A percentile compares a stretch with the other conserved stretches of the same genome.
phyloP scores from a whole-genome alignment of 2,329 filamentous ascomycete species.

The Fusarium fujikuroi region DNA sequence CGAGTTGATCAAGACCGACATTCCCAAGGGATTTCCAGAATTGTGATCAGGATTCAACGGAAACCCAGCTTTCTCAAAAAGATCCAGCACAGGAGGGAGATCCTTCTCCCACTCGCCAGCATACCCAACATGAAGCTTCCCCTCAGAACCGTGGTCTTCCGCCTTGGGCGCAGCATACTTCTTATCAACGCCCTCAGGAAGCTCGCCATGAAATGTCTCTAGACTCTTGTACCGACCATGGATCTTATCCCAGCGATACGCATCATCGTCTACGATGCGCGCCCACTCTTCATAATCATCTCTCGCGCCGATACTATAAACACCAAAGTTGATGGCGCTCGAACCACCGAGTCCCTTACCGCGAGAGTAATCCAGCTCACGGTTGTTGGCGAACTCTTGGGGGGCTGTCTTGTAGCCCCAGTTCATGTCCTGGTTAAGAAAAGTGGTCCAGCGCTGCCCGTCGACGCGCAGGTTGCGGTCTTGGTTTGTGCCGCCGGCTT shows the following conservation, averaged over 20 bases:
- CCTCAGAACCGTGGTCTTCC: slow-evolving; percentile 60
- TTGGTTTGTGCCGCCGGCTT: slow-evolving; percentile 65
- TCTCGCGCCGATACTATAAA: slow-evolving; percentile 64
- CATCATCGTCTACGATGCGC: slow-evolving; percentile 62
- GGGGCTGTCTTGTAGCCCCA: slow-evolving; percentile 63
- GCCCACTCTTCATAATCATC: slow-evolving; percentile 74
- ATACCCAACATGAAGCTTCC: slow-evolving; percentile 61
- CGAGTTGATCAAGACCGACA: slow-evolving; percentile 62
- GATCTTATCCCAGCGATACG: slow-evolving; percentile 65
- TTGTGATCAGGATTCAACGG: slow-evolving; percentile 66
- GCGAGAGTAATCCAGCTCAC: slow-evolving; percentile 60
- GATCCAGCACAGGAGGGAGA: slow-evolving; percentile 56
- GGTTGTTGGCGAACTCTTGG: slow-evolving; percentile 55
- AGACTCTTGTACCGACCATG: slow-evolving; percentile 62
- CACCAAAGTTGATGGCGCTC: slow-evolving; percentile 65
- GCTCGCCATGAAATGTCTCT: slow-evolving; percentile 61
- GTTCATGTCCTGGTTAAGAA: slow-evolving; percentile 60
- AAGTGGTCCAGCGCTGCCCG: slow-evolving; percentile 66
- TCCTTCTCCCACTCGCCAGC: slow-evolving; percentile 61
- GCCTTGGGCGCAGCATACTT: slow-evolving; percentile 60
- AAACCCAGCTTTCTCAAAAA: slow-evolving; percentile 60
- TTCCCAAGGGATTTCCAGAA: slow-evolving; percentile 67
- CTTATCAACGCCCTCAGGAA: slow-evolving; percentile 50
- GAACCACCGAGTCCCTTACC: slow-evolving; percentile 64
- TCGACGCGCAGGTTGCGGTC: slow-evolving; percentile 59